These are phyloP conservation scores for Tylopilus sp. DNA, from an alignment of 1,284 basidiomycete genomes.

Conservation along the genomic window DNA sequence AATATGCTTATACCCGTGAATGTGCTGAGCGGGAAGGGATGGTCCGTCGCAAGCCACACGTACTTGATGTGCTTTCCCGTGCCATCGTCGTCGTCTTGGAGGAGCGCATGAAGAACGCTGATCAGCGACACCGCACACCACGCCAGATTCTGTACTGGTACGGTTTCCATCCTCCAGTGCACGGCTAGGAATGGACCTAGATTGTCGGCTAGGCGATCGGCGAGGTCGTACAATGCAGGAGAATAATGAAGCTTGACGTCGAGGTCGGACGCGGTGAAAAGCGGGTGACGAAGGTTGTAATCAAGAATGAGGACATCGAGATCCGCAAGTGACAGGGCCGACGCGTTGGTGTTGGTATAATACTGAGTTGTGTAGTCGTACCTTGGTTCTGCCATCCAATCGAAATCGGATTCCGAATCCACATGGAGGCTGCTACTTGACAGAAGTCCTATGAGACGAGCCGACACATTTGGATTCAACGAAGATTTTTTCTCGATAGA, in stretches of 20 bases:
- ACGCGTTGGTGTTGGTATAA: conserved; percentile 29
- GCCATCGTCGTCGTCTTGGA: conserved; percentile 38
- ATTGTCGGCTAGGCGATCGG: conserved; percentile 47
- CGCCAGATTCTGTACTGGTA: conserved; percentile 49
- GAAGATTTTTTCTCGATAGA: conserved; percentile 2
- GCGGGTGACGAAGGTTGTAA: conserved; percentile 57
- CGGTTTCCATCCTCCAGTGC: conserved; percentile 63
- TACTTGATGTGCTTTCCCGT: conserved; percentile 43
- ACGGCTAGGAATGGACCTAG: conserved; percentile 53
- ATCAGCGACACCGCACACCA: conserved; percentile 59
- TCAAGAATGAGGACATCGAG: conserved; percentile 56
- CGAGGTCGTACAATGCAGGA: conserved; percentile 49
- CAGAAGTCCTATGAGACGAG: conserved; percentile 24
- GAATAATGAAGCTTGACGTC: conserved; percentile 49
- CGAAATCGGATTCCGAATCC: conserved; percentile 7
- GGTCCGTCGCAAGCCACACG: conserved; percentile 63
- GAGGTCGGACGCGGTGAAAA: conserved; percentile 40
- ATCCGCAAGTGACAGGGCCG: conserved; percentile 12
- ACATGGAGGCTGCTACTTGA: conserved; percentile 15
- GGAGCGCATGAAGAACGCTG: conserved; percentile 49
- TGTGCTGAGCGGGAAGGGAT: conserved; percentile 45
- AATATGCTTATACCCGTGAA: neutral
- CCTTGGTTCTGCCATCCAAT: conserved; percentile 8
- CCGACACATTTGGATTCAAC: neutral
- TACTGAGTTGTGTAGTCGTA: conserved; percentile 26